These are phyloP conservation scores for Thalassiosira allenii DNA, from an alignment of 352 stramenopile genomes.

Conservation along the genomic window DNA sequence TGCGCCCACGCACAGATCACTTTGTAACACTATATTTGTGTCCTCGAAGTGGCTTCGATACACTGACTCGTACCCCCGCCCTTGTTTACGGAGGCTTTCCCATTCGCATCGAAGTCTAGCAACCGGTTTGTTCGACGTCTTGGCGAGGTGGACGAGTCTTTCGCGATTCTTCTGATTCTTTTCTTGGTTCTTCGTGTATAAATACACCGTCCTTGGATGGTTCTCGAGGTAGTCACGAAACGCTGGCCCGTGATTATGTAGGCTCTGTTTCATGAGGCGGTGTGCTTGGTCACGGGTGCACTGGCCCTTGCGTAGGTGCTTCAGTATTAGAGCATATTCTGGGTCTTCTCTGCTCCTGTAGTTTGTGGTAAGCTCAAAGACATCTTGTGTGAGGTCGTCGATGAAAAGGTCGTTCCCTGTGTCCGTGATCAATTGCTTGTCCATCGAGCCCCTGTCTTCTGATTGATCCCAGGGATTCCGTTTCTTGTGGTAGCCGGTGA, in stretches of 20 bases:
- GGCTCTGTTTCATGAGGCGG: neutral
- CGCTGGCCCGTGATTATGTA: neutral
- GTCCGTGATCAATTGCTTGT: neutral
- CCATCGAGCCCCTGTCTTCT: neutral
- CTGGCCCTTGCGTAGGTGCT: neutral
- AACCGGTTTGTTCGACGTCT: slow-evolving; percentile 11
- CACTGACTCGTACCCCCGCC: neutral
- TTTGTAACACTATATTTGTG: neutral
- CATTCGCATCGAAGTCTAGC: slow-evolving; percentile 14
- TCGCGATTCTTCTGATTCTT: slow-evolving; percentile 31
- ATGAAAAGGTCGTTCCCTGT: slow-evolving; percentile 6
- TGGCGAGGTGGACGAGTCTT: slow-evolving; percentile 22
- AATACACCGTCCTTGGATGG: slow-evolving; percentile 12
- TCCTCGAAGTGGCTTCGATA: slow-evolving; percentile 9
- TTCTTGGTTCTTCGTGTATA: slow-evolving; percentile 15
- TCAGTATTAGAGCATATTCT: slow-evolving; percentile 11
- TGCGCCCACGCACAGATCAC: slow-evolving; percentile 15
- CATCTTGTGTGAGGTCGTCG: slow-evolving; percentile 16
- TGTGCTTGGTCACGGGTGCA: slow-evolving; percentile 6
- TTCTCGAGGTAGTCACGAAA: slow-evolving; percentile 16
- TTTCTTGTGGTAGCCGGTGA: slow-evolving; percentile 3
- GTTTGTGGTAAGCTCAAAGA: slow-evolving; percentile 33
- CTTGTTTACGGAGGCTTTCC: neutral
- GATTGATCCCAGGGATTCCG: neutral
- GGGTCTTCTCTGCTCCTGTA: slow-evolving; percentile 5